phyloP scores from a whole-genome alignment of 1,284 basidiomycete species.

The Bjerkandera adusta region DNA sequence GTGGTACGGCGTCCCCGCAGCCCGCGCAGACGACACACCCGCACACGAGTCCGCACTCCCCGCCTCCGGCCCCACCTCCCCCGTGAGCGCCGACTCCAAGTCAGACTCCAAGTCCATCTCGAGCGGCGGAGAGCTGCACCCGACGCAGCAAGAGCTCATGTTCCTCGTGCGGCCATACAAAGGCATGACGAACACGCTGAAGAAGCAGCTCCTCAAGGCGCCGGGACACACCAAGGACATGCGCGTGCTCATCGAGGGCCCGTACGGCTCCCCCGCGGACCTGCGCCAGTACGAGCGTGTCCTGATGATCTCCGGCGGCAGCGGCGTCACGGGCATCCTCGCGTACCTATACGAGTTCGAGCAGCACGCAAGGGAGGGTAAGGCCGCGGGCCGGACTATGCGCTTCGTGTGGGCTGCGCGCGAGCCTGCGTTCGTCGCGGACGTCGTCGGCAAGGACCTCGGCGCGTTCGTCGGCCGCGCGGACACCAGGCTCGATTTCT shows the following conservation, averaged over 20 bases:
- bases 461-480: not conserved
- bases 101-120: not conserved
- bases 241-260: not conserved
- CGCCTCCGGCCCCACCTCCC: not conserved
- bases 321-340: not conserved
- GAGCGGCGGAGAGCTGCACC: not conserved
- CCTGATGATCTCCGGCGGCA: not conserved
- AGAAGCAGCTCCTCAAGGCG: not conserved
- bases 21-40: not conserved
- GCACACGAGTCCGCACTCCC: not conserved
- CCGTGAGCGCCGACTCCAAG: too few relatives aligned
- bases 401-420: not conserved
- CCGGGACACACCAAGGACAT: not conserved
- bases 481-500: not conserved
- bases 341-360: slow-evolving; percentile 2
- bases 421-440: not conserved
- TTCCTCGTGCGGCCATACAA: slow-evolving; percentile 1
- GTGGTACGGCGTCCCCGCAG: not conserved
- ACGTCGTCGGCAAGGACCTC: not conserved
- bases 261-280: not conserved
- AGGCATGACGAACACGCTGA: not conserved
- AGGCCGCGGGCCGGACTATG: not conserved
- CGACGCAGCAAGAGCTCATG: not conserved
- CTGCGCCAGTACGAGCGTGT: slow-evolving; percentile 1
- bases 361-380: not conserved